These are phyloP conservation scores for Fistulinella cinereoalba DNA, from an alignment of 1,284 basidiomycete species.

Conservation along the genomic window DNA sequence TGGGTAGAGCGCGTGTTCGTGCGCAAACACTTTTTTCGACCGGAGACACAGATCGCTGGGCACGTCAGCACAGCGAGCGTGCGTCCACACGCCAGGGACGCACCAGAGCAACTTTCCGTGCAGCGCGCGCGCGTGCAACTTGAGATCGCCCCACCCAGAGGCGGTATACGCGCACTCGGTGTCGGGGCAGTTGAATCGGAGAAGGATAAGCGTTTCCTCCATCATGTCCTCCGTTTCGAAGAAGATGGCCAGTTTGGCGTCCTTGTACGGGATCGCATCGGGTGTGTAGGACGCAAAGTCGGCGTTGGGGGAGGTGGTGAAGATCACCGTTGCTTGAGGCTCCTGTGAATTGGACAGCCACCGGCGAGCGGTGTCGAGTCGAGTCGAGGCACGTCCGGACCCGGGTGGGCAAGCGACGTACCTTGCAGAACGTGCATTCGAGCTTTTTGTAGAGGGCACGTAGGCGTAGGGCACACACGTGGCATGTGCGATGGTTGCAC, in stretches of 20 bases:
- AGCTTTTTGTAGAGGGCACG: conserved; percentile 90
- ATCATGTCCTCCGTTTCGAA: conserved; percentile 95
- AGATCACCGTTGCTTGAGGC: conserved; percentile 77
- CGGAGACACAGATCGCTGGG: conserved; percentile 83
- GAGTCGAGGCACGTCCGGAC: no score
- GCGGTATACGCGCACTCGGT: conserved; percentile 80
- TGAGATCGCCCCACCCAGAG: conserved; percentile 87
- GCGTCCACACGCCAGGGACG: conserved; percentile 18
- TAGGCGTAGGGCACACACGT: conserved; percentile 89
- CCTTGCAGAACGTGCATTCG: conserved; percentile 98
- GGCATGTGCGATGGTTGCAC: conserved; percentile 92
- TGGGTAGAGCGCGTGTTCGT: conserved; percentile 89
- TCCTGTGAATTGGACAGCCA: no score
- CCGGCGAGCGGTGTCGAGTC: no score
- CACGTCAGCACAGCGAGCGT: no score
- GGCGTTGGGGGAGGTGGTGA: conserved; percentile 70
- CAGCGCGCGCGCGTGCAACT: conserved; percentile 70
- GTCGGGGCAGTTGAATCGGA: conserved; percentile 88
- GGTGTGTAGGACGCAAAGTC: conserved; percentile 62
- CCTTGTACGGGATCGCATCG: conserved; percentile 62
- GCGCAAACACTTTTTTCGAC: conserved; percentile 92
- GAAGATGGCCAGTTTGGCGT: conserved; percentile 74
- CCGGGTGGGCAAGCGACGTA: no score
- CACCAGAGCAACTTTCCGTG: conserved; percentile 86
- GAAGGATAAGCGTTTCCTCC: conserved; percentile 89